Evolutionary conservation across 164 flowering plant species (phyloP), one percentile per base, ranked within the genome.

Genomic region (Stephania yunnanensis): DNA sequence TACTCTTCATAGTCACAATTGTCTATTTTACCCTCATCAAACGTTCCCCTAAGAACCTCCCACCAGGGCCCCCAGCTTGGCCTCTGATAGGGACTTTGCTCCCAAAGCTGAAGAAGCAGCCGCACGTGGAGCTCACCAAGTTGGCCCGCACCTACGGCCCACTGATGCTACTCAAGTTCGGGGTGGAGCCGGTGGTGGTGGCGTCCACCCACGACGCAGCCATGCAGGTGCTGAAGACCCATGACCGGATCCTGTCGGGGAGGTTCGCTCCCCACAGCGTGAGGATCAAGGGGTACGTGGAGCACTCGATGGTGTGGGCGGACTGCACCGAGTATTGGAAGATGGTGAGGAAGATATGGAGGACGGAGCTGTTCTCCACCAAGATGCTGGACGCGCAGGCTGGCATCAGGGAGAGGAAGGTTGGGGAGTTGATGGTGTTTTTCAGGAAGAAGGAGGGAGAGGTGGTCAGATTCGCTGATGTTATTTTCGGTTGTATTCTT

Each of bases 1-100:
- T 58, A 4, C 22, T 58, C 64, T 58, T 58, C 7, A 6, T 19
- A 58, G 64, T 58, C 22, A 9, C 64, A n/a, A 58, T 58, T 11
- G 7, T 19, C 22, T 8, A 17, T 1, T 19, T 55, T 5, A 5
- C 5, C 22, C 64, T 58, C 64, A 6, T 58, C 64, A 58, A 58
- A 58, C 64, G 6, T 6, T 58, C 64, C n/a, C 64, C 64, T 4
- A 58, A 58, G 7, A 58, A 58, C 66, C 78, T 84, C 15, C 86
- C 87, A 30, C 87, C 87, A 19, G 87, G 87, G 1, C 87, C 87
- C n/a, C 20, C n/a, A 10, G 78, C 85, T 76, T 85, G 86, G 85
- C 87, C 86, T 12, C 63, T 85, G 19, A 2, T 85, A 4, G 87
- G 87, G 63, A 85, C 83, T 71, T 58, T 58, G n/a, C 20, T 83